phyloP scores from a whole-genome alignment of 2,329 filamentous ascomycete species.

The Botryosphaeria dothidea region DNA sequence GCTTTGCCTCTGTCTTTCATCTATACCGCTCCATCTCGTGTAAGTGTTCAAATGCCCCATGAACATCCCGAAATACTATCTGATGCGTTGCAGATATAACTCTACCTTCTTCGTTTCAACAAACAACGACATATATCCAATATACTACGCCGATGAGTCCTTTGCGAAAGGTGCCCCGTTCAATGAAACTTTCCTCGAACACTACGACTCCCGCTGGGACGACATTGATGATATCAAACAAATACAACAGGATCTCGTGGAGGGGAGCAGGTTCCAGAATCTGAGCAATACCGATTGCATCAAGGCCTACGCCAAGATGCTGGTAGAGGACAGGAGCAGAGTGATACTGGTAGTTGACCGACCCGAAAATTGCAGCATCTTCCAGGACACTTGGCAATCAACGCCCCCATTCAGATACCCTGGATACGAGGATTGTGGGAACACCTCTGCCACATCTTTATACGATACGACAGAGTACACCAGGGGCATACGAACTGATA shows the following conservation, averaged over 20 bases:
- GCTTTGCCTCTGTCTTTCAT: background rate
- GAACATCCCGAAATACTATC: too few species aligned
- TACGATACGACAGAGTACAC: background rate
- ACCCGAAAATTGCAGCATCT: background rate
- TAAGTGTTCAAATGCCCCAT: background rate
- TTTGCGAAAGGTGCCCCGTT: background rate
- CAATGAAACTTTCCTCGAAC: background rate
- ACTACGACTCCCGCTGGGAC: too few species aligned
- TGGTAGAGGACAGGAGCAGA: background rate
- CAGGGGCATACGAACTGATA: background rate
- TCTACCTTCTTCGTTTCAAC: background rate
- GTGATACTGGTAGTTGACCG: background rate
- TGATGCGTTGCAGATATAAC: background rate
- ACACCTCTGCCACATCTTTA: background rate
- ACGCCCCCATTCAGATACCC: background rate
- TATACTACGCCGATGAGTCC: background rate
- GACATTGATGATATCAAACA: background rate
- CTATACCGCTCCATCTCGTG: constrained; percentile 1
- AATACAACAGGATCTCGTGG: background rate
- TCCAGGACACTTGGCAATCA: background rate
- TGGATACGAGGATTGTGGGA: background rate
- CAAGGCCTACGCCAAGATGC: background rate
- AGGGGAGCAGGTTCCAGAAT: background rate
- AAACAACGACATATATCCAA: background rate
- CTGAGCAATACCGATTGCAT: constrained; percentile 6